A percentile compares a stretch with the other conserved stretches of the same genome.
Evolutionary conservation across 768 basidiomycete species (phyloP).

Genomic region (Psilocybe cubensis): DNA sequence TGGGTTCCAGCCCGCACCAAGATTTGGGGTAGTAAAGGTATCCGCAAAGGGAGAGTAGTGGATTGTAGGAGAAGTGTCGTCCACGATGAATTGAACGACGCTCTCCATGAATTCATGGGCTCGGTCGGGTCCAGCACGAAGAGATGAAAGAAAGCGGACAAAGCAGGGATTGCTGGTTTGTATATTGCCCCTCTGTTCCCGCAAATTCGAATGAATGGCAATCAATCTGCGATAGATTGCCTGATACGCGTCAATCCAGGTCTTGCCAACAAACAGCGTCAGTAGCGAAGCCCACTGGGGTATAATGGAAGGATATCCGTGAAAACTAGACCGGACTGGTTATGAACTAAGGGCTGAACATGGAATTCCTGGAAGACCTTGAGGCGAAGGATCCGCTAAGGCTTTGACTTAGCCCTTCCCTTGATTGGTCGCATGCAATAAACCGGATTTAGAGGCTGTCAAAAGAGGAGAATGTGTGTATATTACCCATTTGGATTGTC

Average conservation of each 20-base stretch:
- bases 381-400: constrained; percentile 4
- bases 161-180: constrained; percentile 2
- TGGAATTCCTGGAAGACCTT: constrained; percentile 5
- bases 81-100: constrained; percentile 48
- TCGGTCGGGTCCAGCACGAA: constrained; percentile 25
- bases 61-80: constrained; percentile 70
- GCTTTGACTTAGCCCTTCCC: not conserved
- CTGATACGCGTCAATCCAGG: not conserved
- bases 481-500: constrained; percentile 26
- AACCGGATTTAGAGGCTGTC: constrained; percentile 18
- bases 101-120: constrained; percentile 29
- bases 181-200: constrained; percentile 10
- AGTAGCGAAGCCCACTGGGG: not conserved
- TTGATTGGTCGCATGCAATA: constrained; percentile 12
- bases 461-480: constrained; percentile 14
- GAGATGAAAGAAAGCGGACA: constrained; percentile 7
- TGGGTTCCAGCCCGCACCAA: constrained; percentile 70
- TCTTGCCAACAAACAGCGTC: not conserved
- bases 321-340: not conserved
- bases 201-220: constrained; percentile 6
- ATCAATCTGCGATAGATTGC: not conserved
- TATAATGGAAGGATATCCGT: not conserved
- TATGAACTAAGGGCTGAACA: not conserved
- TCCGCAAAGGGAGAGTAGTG: constrained; percentile 64
- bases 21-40: constrained; percentile 50